Evolutionary conservation across 345 rosid genomes (phyloP).

Genomic region (Cochlearia excelsa): DNA sequence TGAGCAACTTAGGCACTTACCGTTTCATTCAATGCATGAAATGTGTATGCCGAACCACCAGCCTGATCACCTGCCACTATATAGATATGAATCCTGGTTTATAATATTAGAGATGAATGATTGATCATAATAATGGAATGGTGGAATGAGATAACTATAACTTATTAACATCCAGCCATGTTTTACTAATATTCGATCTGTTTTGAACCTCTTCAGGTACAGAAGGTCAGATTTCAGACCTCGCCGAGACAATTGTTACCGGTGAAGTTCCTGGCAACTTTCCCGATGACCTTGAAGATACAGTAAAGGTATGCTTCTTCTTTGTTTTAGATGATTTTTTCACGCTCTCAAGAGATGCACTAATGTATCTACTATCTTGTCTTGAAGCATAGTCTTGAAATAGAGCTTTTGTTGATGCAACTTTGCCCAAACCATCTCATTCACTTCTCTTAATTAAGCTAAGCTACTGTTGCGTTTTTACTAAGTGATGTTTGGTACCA

Average conservation of each 20-base stretch:
- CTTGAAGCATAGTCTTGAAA: not conserved
- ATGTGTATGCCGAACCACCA: conserved; percentile 13
- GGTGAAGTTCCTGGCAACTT: conserved; percentile 40
- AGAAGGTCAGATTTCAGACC: conserved; percentile 54
- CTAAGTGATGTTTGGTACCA: conserved; percentile 2
- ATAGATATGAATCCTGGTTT: conserved; percentile 13
- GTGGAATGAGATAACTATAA: conserved; percentile 2
- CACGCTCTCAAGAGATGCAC: not conserved
- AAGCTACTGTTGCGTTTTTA: conserved; percentile 9
- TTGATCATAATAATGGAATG: conserved; percentile 1
- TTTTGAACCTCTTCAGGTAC: conserved; percentile 53
- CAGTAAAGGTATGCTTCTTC: conserved; percentile 26
- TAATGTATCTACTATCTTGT: not conserved
- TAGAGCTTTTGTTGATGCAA: conserved; percentile 3
- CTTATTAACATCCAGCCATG: not conserved
- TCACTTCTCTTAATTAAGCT: not conserved
- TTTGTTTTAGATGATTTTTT: not conserved
- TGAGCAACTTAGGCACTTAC: conserved; percentile 37
- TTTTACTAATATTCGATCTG: conserved; percentile 3
- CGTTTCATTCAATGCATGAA: not conserved
- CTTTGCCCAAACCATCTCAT: conserved; percentile 8
- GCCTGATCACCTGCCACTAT: conserved; percentile 2
- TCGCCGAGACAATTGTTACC: conserved; percentile 66
- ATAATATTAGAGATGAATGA: not conserved
- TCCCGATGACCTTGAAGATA: conserved; percentile 21